Evolutionary conservation across 140 eudicot genomes (phyloP).

Genomic region (Cichorium intybus): DNA sequence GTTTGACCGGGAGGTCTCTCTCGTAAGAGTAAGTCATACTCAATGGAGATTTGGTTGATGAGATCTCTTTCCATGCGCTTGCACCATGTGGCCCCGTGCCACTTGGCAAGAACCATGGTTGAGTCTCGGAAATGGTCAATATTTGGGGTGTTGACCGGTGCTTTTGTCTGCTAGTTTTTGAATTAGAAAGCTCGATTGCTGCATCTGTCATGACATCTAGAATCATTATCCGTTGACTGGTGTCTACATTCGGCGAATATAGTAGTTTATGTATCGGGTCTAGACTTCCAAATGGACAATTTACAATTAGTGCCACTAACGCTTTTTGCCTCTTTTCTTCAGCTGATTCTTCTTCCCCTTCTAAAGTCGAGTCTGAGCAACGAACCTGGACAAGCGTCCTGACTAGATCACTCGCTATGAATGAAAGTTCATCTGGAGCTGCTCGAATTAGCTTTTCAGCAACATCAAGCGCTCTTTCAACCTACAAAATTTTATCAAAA

Average conservation of each 20-base stretch:
- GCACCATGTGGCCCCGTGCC: slow-evolving; percentile 68
- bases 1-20: slow-evolving; percentile 73
- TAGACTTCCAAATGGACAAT: slow-evolving; percentile 63
- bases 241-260: slow-evolving; percentile 82
- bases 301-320: slow-evolving; percentile 61
- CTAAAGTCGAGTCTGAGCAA: slow-evolving; percentile 68
- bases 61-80: slow-evolving; percentile 74
- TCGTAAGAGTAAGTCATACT: slow-evolving; percentile 75
- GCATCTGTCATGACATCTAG: slow-evolving; percentile 90
- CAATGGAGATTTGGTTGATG: slow-evolving; percentile 57
- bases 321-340: slow-evolving; percentile 90
- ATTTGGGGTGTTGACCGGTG: slow-evolving; percentile 41
- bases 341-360: slow-evolving; percentile 93
- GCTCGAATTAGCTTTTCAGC: slow-evolving; percentile 90
- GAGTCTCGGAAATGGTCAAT: slow-evolving; percentile 57
- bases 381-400: slow-evolving; percentile 85
- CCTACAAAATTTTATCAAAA: slow-evolving; percentile 41
- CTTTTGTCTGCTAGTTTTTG: slow-evolving; percentile 42
- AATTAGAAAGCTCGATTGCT: slow-evolving; percentile 72
- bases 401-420: slow-evolving; percentile 69
- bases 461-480: slow-evolving; percentile 90
- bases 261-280: slow-evolving; percentile 64
- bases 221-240: slow-evolving; percentile 81
- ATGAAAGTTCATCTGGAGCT: slow-evolving; percentile 80
- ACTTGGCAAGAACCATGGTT: slow-evolving; percentile 89